These are phyloP conservation scores for Spinacia oleracea DNA, from an alignment of 179 eudicot genomes.

Conservation along the genomic window DNA sequence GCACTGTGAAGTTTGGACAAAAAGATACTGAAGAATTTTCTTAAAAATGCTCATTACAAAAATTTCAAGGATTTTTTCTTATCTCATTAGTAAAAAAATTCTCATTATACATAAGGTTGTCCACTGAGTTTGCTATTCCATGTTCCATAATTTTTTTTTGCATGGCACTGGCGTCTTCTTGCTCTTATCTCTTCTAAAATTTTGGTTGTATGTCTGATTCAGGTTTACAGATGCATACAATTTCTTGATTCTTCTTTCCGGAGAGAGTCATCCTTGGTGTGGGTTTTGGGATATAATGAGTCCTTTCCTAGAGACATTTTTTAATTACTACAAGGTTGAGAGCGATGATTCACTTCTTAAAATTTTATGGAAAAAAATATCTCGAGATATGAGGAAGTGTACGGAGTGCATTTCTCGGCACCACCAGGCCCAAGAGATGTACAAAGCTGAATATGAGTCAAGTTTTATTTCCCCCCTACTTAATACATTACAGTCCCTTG, in stretches of 20 bases:
- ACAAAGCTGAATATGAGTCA: slow-evolving; percentile 66
- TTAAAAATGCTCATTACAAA: background rate
- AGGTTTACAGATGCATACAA: slow-evolving; percentile 94
- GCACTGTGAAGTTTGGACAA: background rate
- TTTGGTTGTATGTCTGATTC: slow-evolving; percentile 24
- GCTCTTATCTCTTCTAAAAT: background rate
- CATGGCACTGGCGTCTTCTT: background rate
- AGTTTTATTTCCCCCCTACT: slow-evolving; percentile 79
- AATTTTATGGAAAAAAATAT: slow-evolving; percentile 70
- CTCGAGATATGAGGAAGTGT: slow-evolving; percentile 76
- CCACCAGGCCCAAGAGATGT: slow-evolving; percentile 87
- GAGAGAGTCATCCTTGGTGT: slow-evolving; percentile 81
- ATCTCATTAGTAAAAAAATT: no score
- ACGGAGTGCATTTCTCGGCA: slow-evolving; percentile 85
- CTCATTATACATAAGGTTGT: background rate
- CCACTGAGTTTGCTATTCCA: background rate
- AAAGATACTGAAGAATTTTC: background rate
- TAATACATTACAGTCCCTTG: slow-evolving; percentile 63
- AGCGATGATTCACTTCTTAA: slow-evolving; percentile 70
- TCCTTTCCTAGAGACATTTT: slow-evolving; percentile 90
- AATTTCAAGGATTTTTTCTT: no score
- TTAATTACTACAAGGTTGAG: slow-evolving; percentile 71
- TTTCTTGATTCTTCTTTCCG: slow-evolving; percentile 59
- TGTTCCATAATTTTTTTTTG: background rate
- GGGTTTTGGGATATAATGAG: slow-evolving; percentile 79